A percentile compares a stretch with the other conserved stretches of the same genome.
Evolutionary conservation across 352 stramenopile species (phyloP).

Genomic region (Globisporangium camurandrum): DNA sequence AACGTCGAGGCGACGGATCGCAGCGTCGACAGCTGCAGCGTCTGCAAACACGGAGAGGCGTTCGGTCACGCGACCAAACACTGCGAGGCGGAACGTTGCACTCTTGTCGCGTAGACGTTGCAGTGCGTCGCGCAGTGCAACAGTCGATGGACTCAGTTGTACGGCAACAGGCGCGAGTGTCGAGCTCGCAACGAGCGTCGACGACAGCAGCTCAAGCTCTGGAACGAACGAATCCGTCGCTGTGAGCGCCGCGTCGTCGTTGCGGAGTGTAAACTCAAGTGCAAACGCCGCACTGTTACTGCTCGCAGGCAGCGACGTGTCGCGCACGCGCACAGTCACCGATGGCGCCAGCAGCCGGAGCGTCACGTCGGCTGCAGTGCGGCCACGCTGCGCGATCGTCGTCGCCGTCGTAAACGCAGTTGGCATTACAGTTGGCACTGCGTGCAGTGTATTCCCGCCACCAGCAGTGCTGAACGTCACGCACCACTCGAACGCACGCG

Average conservation of each 20-base stretch:
- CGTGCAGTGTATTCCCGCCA: neutral
- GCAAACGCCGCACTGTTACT: neutral
- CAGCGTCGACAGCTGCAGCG: constrained; percentile 4
- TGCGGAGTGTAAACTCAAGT: constrained; percentile 5
- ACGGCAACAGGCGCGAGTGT: constrained; percentile 1
- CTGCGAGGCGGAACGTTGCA: constrained; percentile 5
- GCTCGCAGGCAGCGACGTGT: neutral
- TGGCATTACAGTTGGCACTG: neutral
- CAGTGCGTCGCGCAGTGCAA: neutral
- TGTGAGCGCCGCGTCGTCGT: neutral
- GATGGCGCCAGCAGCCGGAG: constrained; percentile 2
- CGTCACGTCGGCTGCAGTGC: constrained; percentile 4
- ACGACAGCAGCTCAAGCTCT: constrained; percentile 5
- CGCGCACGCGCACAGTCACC: constrained; percentile 5
- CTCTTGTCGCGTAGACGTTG: too few relatives aligned
- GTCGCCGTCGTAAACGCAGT: constrained; percentile 2
- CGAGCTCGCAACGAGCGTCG: constrained; percentile 1
- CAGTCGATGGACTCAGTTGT: neutral
- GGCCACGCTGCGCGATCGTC: neutral
- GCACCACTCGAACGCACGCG: constrained; percentile 12
- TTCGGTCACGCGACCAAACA: constrained; percentile 7
- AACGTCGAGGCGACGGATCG: constrained; percentile 4
- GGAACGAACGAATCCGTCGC: too few relatives aligned
- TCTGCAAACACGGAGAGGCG: constrained; percentile 2
- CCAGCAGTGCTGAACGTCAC: constrained; percentile 12